Conservation (phyloP, 2,329 filamentous ascomycete species). For the Beauveria australis region DNA sequence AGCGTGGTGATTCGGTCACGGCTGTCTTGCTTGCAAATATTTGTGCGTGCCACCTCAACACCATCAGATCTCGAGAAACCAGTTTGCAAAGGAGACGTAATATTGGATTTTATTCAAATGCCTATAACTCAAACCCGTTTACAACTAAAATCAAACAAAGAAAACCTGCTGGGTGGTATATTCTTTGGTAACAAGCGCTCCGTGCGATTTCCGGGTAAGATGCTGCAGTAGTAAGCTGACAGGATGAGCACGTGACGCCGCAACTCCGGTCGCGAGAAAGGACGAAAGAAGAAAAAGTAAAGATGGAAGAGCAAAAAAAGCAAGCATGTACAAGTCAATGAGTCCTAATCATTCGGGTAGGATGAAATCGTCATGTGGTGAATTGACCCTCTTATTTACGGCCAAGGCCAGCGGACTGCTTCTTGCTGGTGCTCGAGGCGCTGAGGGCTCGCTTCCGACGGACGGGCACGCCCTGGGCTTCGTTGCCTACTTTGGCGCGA, state of each 20-base stretch:
- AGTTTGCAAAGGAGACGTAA: no score
- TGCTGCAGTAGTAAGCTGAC: conserved; percentile 4
- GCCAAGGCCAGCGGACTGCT: neutral
- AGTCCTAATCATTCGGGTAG: no score
- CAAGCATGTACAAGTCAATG: no score
- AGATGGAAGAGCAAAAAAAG: neutral
- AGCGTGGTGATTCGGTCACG: no score
- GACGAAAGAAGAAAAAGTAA: neutral
- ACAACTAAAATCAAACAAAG: neutral
- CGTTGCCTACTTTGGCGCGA: neutral
- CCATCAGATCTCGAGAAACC: no score
- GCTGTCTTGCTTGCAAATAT: no score
- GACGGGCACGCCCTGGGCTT: conserved; percentile 5
- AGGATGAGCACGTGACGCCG: neutral
- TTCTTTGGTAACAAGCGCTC: neutral
- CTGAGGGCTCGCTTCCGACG: conserved; percentile 9
- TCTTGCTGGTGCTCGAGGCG: conserved; percentile 6
- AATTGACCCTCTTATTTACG: neutral
- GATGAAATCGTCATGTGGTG: neutral
- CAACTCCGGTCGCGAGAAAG: neutral
- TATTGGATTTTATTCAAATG: no score
- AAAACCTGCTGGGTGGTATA: neutral
- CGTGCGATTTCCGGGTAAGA: conserved; percentile 2
- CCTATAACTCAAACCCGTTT: no score
- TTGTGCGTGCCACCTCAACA: no score